phyloP scores from a whole-genome alignment of 164 flowering plant genomes.

The Stephania japonica region DNA sequence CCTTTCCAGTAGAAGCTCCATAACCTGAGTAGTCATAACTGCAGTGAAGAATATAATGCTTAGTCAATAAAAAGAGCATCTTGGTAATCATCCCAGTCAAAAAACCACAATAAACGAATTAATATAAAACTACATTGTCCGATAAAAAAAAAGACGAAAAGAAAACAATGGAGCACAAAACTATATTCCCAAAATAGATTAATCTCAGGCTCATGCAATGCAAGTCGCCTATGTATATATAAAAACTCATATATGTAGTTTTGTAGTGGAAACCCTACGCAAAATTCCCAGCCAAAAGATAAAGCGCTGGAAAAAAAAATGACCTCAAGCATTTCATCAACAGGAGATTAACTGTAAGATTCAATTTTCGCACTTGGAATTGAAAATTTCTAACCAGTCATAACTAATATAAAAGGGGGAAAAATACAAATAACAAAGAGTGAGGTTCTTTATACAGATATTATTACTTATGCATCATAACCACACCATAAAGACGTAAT shows the following conservation, averaged over 20 bases:
- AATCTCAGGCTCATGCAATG: too few species aligned
- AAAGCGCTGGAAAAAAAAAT: too few species aligned
- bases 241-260: too few species aligned
- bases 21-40: slow-evolving; percentile 97
- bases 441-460: too few species aligned
- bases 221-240: too few species aligned
- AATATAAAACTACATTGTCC: background rate
- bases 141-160: background rate
- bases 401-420: too few species aligned
- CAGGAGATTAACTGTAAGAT: background rate
- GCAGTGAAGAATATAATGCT: slow-evolving; percentile 21
- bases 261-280: too few species aligned
- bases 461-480: too few species aligned
- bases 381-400: background rate
- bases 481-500: too few species aligned
- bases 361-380: background rate
- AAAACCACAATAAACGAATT: background rate
- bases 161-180: too few species aligned
- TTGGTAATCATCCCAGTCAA: background rate
- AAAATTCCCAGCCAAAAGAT: too few species aligned
- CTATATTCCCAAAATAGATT: too few species aligned
- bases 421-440: background rate
- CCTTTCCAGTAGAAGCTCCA: slow-evolving; percentile 97
- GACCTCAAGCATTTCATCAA: background rate
- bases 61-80: slow-evolving; percentile 12